Evolutionary conservation across 2,329 filamentous ascomycete species (phyloP).

Genomic region (Beauveria sp.): DNA sequence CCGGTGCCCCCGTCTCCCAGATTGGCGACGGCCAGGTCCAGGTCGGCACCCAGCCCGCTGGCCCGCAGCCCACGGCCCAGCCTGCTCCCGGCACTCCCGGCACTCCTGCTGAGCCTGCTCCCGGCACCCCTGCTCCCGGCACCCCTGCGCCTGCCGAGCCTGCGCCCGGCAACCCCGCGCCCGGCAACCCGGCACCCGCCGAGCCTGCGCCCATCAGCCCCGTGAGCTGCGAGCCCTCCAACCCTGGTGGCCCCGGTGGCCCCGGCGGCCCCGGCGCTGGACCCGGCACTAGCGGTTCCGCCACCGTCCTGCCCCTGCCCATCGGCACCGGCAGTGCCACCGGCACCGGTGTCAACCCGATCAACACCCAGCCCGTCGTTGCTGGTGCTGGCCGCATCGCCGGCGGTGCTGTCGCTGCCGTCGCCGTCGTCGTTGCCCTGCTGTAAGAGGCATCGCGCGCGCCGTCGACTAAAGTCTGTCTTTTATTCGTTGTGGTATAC

Average conservation of each 20-base stretch:
- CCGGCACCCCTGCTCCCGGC: neutral
- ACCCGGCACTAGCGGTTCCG: neutral
- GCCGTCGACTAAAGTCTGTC: neutral
- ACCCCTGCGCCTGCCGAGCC: neutral
- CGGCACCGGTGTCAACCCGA: neutral
- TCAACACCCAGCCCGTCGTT: neutral
- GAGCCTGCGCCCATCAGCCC: neutral
- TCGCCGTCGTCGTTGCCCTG: neutral
- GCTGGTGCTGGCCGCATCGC: neutral
- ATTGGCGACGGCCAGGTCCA: conserved; percentile 1
- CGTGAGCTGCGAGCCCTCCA: neutral
- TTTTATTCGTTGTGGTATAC: neutral
- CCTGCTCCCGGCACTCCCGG: neutral
- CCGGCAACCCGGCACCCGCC: neutral
- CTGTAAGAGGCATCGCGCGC: neutral
- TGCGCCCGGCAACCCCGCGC: neutral
- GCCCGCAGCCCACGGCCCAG: neutral
- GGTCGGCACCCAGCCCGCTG: neutral
- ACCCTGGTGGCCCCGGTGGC: neutral
- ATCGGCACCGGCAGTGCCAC: neutral
- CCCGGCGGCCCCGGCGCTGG: no score
- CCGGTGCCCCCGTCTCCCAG: neutral
- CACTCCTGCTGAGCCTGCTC: neutral
- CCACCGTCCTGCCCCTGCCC: neutral
- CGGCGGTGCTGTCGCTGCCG: neutral